phyloP scores from a whole-genome alignment of 495 filamentous ascomycete species.

The Penicillium bovifimosum region DNA sequence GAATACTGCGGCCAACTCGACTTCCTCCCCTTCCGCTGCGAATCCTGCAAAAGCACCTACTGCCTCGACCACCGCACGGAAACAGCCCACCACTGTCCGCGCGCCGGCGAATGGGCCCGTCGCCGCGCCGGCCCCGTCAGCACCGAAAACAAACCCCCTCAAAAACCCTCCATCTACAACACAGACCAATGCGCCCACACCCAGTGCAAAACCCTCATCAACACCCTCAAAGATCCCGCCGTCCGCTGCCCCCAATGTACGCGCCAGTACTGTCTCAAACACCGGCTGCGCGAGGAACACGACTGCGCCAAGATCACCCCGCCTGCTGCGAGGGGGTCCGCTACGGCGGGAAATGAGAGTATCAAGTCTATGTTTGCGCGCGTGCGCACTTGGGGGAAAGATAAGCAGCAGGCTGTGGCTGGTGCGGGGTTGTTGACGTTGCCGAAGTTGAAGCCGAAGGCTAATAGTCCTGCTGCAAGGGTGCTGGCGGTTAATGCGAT shows the following conservation, averaged over 20 bases:
- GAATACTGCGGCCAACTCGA: constrained; percentile 89
- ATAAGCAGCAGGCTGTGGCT: constrained; percentile 47
- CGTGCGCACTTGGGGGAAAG: constrained; percentile 62
- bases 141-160: constrained; percentile 21
- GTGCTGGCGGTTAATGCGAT: constrained; percentile 62
- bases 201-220: constrained; percentile 78
- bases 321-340: constrained; percentile 50
- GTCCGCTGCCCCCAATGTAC: constrained; percentile 80
- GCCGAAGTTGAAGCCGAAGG: constrained; percentile 51
- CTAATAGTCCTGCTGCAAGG: constrained; percentile 52
- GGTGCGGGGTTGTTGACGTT: constrained; percentile 30
- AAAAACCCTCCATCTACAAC: constrained; percentile 53
- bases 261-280: constrained; percentile 84
- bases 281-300: constrained; percentile 83
- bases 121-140: constrained; percentile 41
- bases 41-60: constrained; percentile 79
- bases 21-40: constrained; percentile 93
- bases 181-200: constrained; percentile 69
- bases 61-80: constrained; percentile 95
- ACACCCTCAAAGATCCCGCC: constrained; percentile 69
- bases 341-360: constrained; percentile 35
- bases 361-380: constrained; percentile 56
- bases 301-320: constrained; percentile 69
- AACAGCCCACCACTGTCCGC: constrained; percentile 70
- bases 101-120: constrained; percentile 81